Percentiles rank a stretch among this genome's conserved stretches.
Evolutionary conservation across 2,329 filamentous ascomycete genomes (phyloP).

Genomic region (Orbilia oligospora): DNA sequence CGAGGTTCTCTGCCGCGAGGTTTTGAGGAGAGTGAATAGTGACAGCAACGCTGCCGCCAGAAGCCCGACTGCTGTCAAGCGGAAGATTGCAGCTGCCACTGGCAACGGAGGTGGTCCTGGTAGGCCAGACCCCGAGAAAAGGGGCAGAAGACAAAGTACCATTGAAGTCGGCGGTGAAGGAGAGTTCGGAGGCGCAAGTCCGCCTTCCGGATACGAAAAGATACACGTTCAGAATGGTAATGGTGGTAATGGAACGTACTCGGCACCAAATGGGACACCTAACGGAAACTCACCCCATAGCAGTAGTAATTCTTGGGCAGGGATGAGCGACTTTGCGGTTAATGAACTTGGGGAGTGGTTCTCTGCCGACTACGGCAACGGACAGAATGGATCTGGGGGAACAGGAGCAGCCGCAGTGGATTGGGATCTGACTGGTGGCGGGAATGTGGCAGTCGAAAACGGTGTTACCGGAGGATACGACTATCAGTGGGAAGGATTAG

Average conservation of each 20-base stretch:
- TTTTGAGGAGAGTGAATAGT: constrained; percentile 48
- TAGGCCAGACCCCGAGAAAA: constrained; percentile 27
- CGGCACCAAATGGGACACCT: constrained; percentile 47
- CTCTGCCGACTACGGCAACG: constrained; percentile 35
- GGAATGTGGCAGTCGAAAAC: constrained; percentile 55
- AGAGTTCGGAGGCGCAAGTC: constrained; percentile 57
- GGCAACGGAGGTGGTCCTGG: neutral
- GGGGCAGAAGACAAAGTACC: constrained; percentile 52
- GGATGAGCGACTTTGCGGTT: constrained; percentile 52
- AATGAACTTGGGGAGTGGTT: constrained; percentile 60
- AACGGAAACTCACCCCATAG: constrained; percentile 57
- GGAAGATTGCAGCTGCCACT: constrained; percentile 31
- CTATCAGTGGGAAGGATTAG: constrained; percentile 57
- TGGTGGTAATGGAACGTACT: constrained; percentile 45
- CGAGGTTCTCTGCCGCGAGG: constrained; percentile 58
- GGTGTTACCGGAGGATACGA: constrained; percentile 59
- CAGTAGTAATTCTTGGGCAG: constrained; percentile 53
- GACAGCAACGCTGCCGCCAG: constrained; percentile 27
- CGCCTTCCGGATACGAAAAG: constrained; percentile 60
- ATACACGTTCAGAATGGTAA: constrained; percentile 50
- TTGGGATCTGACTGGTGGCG: constrained; percentile 55
- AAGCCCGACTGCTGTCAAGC: constrained; percentile 43
- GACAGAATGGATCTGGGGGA: constrained; percentile 1
- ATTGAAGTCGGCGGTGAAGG: constrained; percentile 50
- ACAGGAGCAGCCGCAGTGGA: constrained; percentile 30